Evolutionary conservation across 495 filamentous ascomycete genomes (phyloP).

Genomic region (Daldinia caldariorum): DNA sequence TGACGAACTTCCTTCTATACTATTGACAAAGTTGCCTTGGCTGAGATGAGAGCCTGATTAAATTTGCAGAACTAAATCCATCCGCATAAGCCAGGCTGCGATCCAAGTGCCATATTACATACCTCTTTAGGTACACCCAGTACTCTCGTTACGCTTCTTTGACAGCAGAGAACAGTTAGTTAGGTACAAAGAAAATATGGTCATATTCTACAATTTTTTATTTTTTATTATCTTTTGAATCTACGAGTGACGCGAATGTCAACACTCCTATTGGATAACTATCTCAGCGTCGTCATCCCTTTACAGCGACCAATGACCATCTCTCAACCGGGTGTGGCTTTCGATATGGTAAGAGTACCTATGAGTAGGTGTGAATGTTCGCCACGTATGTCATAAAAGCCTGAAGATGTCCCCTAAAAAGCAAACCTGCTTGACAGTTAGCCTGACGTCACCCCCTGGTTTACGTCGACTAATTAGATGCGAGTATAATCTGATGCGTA

Average conservation of each 20-base stretch:
- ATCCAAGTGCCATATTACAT: not conserved
- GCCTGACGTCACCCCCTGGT: slow-evolving; percentile 38
- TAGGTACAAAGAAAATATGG: not conserved
- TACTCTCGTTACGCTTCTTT: not conserved
- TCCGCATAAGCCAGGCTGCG: not conserved
- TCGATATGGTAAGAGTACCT: not conserved
- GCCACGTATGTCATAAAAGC: slow-evolving; percentile 32
- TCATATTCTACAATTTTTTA: not conserved
- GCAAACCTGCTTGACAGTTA: slow-evolving; percentile 40
- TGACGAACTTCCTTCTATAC: too few species aligned
- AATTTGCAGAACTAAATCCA: not conserved
- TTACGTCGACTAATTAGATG: slow-evolving; percentile 33
- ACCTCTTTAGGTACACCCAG: too few species aligned
- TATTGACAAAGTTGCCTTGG: not conserved
- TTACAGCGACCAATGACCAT: not conserved
- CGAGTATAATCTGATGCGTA: slow-evolving; percentile 20
- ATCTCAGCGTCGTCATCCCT: not conserved
- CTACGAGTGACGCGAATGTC: not conserved
- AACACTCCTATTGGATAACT: not conserved
- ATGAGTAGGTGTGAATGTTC: slow-evolving; percentile 14
- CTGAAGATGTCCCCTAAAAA: slow-evolving; percentile 10
- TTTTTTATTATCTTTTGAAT: too few species aligned
- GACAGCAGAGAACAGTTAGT: not conserved
- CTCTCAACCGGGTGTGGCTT: not conserved
- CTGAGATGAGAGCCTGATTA: too few species aligned